Evolutionary conservation across 306 rosid species (phyloP), one percentile per base, ranked within the genome.

Genomic region (Acmispon strigosus): DNA sequence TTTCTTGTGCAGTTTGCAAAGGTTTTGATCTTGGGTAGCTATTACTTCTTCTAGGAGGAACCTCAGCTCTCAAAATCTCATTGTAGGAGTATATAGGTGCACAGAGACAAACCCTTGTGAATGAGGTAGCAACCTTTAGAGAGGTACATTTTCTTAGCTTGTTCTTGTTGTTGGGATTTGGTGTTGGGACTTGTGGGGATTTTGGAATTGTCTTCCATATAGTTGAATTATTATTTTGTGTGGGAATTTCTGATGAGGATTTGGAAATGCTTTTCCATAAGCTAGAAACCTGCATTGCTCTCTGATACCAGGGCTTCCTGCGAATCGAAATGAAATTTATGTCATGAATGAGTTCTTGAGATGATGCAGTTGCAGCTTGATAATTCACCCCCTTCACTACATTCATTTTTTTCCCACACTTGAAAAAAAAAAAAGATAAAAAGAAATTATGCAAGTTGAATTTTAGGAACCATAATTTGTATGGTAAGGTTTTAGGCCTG

Each of bases 261-360:
- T 82, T 86, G 52, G 91, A 53, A n/a, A 72, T 42, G 53, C 43
- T 75, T 88, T 78, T 91, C 97, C 97, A 86, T 29, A 85, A 42
- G 2, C 13, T 83, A 39, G 87, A 76, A 75, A 84, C 80, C 58
- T 87, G 90, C 51, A 72, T 87, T 83, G 92, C 98, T 84, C 90
- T 86, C 37, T 90, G 92, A 79, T 94, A 94, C 98, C 98, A 94
- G 8, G 96, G 90, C 86, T 94, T 89, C 88, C 96, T 89, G 75
- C 65, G 56, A 73, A 60, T 29, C 64, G 73, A 63, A 22, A 66
- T 18, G 5, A 58, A 68, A 6, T 44, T 10, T 10, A 62, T 77
- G 20, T 82, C 81, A 74, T 70, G 75, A 59, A 58, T 63, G 1
- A 67, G 7, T 60, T 79, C 49, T 34, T 62, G 29, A 42, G 69